Conservation (phyloP, 352 stramenopile species). For the Pythium oligandrum region DNA sequence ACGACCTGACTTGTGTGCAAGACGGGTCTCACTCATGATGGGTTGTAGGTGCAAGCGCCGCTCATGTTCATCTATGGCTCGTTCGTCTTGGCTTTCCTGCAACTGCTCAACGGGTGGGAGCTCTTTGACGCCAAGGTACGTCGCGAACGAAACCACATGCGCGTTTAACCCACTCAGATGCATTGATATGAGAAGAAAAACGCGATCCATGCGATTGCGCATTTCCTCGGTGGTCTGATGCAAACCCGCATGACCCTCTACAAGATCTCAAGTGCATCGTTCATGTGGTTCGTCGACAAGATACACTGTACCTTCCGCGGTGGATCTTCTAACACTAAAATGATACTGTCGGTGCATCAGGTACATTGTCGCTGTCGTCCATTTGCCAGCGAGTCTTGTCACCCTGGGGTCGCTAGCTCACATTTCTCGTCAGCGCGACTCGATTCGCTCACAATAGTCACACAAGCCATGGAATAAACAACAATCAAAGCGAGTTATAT, state of each 20-base stretch:
- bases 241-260: slow-evolving; percentile 47
- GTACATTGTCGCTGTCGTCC: slow-evolving; percentile 17
- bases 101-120: slow-evolving; percentile 43
- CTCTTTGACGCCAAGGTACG: slow-evolving; percentile 42
- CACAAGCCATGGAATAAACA: neutral
- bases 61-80: slow-evolving; percentile 27
- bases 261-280: slow-evolving; percentile 21
- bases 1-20: no score
- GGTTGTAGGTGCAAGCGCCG: no score
- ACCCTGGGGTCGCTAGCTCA: slow-evolving; percentile 13
- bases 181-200: slow-evolving; percentile 29
- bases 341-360: neutral
- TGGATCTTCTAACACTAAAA: no score
- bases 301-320: neutral
- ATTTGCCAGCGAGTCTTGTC: slow-evolving; percentile 10
- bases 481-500: slow-evolving; percentile 5
- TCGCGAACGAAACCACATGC: neutral
- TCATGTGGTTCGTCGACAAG: slow-evolving; percentile 38
- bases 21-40: no score
- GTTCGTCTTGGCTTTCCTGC: slow-evolving; percentile 32
- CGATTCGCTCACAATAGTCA: neutral
- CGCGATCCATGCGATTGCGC: slow-evolving; percentile 40
- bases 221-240: slow-evolving; percentile 63
- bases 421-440: slow-evolving; percentile 10
- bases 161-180: no score